Evolutionary conservation across 1,284 basidiomycete species (phyloP), one percentile per base, ranked within the genome.

Genomic region (Sanghuangporus weigelae): DNA sequence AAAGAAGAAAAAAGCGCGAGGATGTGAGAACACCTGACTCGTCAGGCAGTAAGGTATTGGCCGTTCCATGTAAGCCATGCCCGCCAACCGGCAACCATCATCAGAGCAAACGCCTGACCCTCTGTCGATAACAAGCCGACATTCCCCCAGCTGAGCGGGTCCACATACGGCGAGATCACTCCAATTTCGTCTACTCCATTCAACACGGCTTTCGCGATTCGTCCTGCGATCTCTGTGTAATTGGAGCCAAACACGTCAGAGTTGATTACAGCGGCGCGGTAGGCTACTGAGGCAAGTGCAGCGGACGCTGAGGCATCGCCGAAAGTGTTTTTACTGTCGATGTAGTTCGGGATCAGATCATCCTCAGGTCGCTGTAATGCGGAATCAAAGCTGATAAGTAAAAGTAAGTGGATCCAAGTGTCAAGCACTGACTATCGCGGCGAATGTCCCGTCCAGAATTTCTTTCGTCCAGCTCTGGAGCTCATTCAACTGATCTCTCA

Each of bases 401-500:
- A 7, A 21, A 35, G 16, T 7, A 2, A 39, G 35, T 54, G 44
- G n/a, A 21, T 21, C 11, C 11, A 19, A 23, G 8, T 31, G 68
- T 61, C 77, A 78, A 65, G 78, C 77, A 62, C 75, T 69, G 48
- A 83, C 72, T 23, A 83, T 69, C 2, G 77, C 74, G 8, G 67
- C 67, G 68, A 82, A 81, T 2, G 78, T 78, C 2, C 75, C 82
- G 58, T 78, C 76, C 21, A 83, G 64, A 55, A 85, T 81, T 61
- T 82, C 79, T 56, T 75, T 72, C 59, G 82, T 76, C 72, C 78
- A 81, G 1, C 56, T 39, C 2, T 73, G 76, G 23, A 84, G 71
- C 3, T 74, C 67, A 1, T 60, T 60, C 4, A 76, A 75, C 40
- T 75, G 63, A 5, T 67, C 35, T 36, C 63, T 67, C 73, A 77